These are phyloP conservation scores for Lyophyllum semitale DNA, from an alignment of 768 basidiomycete genomes.

Conservation along the genomic window DNA sequence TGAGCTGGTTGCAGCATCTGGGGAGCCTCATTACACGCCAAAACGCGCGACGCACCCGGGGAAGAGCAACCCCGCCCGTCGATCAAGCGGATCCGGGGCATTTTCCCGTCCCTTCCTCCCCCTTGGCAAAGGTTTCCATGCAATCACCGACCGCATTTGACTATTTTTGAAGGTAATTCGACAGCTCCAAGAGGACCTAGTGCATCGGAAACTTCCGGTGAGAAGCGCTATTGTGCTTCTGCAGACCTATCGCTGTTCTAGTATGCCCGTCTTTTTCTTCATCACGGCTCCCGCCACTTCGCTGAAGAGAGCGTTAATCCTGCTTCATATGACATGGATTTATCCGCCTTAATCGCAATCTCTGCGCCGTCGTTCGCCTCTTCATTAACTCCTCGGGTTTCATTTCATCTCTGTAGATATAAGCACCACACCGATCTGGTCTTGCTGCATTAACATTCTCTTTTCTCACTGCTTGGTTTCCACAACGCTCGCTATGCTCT, in stretches of 20 bases:
- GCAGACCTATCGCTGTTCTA: slow-evolving; percentile 27
- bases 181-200: slow-evolving; percentile 6
- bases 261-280: slow-evolving; percentile 21
- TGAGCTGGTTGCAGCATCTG: slow-evolving; percentile 9
- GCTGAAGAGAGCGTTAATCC: slow-evolving; percentile 14
- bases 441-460: slow-evolving; percentile 1
- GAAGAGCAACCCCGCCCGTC: not conserved
- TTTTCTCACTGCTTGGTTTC: slow-evolving; percentile 20
- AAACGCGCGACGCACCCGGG: slow-evolving; percentile 1
- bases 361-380: slow-evolving; percentile 1
- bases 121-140: slow-evolving; percentile 13
- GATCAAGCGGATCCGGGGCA: slow-evolving; percentile 7
- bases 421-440: slow-evolving; percentile 7
- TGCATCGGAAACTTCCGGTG: slow-evolving; percentile 11
- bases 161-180: slow-evolving; percentile 16
- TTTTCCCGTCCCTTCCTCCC: slow-evolving; percentile 1
- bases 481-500: slow-evolving; percentile 12
- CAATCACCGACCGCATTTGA: slow-evolving; percentile 2
- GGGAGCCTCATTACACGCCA: slow-evolving; percentile 1
- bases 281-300: slow-evolving; percentile 17
- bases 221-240: slow-evolving; percentile 14
- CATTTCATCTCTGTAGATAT: slow-evolving; percentile 6
- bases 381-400: slow-evolving; percentile 21
- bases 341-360: slow-evolving; percentile 22
- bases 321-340: slow-evolving; percentile 18